phyloP scores from a whole-genome alignment of 2,329 filamentous ascomycete species.

The Colletotrichum sp. region DNA sequence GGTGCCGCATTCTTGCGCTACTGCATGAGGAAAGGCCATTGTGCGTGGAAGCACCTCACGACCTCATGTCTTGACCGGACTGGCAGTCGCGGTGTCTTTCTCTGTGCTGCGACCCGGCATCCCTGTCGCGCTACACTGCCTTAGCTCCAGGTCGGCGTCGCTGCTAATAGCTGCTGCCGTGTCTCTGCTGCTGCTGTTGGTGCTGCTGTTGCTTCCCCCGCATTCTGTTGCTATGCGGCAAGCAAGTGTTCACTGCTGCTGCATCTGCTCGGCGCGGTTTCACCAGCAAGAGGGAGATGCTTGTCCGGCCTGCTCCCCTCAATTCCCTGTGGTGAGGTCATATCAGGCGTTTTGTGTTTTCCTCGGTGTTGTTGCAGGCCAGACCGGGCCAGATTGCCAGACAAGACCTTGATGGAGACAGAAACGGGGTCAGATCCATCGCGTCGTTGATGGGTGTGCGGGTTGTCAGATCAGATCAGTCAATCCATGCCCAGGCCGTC shows the following conservation, averaged over 20 bases:
- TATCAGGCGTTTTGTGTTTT: constrained; percentile 2
- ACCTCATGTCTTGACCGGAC: neutral
- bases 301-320: neutral
- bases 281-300: neutral
- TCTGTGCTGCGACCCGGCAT: neutral
- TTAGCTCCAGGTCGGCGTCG: neutral
- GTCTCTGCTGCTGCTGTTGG: neutral
- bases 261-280: neutral
- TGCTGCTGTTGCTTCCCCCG: constrained; percentile 2
- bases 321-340: constrained; percentile 10
- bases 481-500: neutral
- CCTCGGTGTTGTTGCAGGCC: neutral
- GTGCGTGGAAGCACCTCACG: neutral
- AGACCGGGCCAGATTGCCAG: neutral
- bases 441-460: constrained; percentile 8
- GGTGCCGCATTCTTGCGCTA: neutral
- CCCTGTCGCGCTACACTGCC: neutral
- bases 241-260: neutral
- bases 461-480: constrained; percentile 19
- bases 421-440: constrained; percentile 1
- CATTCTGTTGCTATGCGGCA: constrained; percentile 2
- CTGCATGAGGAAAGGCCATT: neutral
- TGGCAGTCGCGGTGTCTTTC: neutral
- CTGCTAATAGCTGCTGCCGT: neutral
- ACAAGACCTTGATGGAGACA: constrained; percentile 4